Evolutionary conservation across 208 protist species (phyloP).

Genomic region (Porcisia hertigi): DNA sequence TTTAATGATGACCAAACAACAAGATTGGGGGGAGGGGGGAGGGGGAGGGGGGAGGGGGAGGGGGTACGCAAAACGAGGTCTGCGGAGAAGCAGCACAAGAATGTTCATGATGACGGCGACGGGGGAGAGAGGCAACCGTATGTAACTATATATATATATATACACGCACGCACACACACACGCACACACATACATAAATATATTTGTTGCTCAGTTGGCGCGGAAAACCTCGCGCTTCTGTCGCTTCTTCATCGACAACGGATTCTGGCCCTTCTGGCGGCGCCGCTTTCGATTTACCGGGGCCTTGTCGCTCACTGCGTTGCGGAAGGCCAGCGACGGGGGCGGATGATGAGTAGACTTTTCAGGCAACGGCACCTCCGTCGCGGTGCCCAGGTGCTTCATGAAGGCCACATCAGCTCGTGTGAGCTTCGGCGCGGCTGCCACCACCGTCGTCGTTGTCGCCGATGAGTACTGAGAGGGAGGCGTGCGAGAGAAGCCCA

Average conservation of each 20-base stretch:
- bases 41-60: neutral
- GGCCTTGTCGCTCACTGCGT: neutral
- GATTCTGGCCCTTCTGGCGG: slow-evolving; percentile 51
- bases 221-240: slow-evolving; percentile 70
- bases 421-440: slow-evolving; percentile 36
- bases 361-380: slow-evolving; percentile 14
- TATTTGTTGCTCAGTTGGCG: slow-evolving; percentile 16
- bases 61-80: neutral
- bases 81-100: too few species aligned
- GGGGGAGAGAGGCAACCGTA: too few species aligned
- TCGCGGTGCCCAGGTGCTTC: slow-evolving; percentile 35
- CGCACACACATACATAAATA: too few species aligned
- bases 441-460: slow-evolving; percentile 16
- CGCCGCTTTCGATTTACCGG: slow-evolving; percentile 19
- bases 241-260: slow-evolving; percentile 86
- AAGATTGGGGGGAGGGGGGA: neutral
- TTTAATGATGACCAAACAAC: neutral
- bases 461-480: neutral
- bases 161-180: too few species aligned
- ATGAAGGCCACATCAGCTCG: slow-evolving; percentile 63
- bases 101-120: too few species aligned
- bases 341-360: neutral
- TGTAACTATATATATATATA: too few species aligned
- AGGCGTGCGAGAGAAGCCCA: neutral
- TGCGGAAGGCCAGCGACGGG: neutral